phyloP scores from a whole-genome alignment of 2,329 filamentous ascomycete genomes.

The Colletotrichum sublineola region DNA sequence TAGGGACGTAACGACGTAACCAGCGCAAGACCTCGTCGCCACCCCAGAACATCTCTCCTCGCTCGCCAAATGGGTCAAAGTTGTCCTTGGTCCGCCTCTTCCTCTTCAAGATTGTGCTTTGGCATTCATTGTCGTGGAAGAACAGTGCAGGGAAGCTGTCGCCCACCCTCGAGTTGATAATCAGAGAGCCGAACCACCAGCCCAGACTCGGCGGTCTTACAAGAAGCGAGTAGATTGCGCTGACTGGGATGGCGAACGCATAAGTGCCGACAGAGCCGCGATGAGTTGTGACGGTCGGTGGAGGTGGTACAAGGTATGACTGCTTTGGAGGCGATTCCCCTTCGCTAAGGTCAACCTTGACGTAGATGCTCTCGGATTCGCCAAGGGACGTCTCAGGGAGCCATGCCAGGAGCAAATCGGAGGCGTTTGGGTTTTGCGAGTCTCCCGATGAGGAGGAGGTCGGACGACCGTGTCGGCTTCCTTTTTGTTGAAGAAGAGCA shows the following conservation, averaged over 20 bases:
- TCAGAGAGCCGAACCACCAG: slow-evolving; percentile 98
- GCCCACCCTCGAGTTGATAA: slow-evolving; percentile 91
- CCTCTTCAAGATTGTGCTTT: slow-evolving; percentile 94
- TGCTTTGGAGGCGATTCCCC: slow-evolving; percentile 85
- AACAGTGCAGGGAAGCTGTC: slow-evolving; percentile 96
- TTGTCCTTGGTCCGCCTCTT: slow-evolving; percentile 85
- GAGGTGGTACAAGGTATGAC: slow-evolving; percentile 90
- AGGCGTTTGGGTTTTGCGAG: slow-evolving; percentile 63
- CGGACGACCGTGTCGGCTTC: slow-evolving; percentile 57
- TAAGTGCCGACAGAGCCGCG: slow-evolving; percentile 81
- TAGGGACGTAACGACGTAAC: slow-evolving; percentile 84
- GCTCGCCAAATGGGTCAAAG: slow-evolving; percentile 91
- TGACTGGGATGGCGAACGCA: slow-evolving; percentile 91
- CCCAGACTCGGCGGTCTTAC: slow-evolving; percentile 92
- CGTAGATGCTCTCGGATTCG: slow-evolving; percentile 88
- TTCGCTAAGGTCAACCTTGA: slow-evolving; percentile 93
- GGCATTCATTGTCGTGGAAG: slow-evolving; percentile 97
- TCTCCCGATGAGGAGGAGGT: slow-evolving; percentile 58
- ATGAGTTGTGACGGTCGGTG: slow-evolving; percentile 86
- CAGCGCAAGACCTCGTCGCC: slow-evolving; percentile 95
- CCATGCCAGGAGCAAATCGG: slow-evolving; percentile 91
- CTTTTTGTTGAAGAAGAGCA: slow-evolving; percentile 91
- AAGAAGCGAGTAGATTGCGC: slow-evolving; percentile 89
- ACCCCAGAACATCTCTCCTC: slow-evolving; percentile 94
- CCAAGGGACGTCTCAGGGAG: slow-evolving; percentile 90